phyloP scores from a whole-genome alignment of 306 rosid species.

The Sphenostylis stenocarpa region DNA sequence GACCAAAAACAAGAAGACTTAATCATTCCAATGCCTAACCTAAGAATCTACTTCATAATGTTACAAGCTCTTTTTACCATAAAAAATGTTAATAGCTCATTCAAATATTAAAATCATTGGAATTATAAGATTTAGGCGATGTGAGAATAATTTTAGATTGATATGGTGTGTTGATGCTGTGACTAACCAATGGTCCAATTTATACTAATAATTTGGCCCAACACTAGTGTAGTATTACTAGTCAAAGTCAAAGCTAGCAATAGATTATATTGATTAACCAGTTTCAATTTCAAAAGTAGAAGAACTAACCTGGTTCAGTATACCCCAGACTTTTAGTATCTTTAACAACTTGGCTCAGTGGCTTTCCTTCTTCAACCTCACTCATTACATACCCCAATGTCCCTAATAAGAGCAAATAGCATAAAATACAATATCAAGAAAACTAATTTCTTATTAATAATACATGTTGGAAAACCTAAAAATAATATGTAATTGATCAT shows the following conservation, averaged over 20 bases:
- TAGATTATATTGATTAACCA: background rate
- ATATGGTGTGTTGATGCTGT: background rate
- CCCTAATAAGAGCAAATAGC: slow-evolving; percentile 49
- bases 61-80: background rate
- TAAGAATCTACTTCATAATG: background rate
- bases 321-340: slow-evolving; percentile 88
- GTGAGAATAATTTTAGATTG: background rate
- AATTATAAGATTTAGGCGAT: background rate
- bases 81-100: too few species aligned
- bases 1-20: slow-evolving; percentile 1
- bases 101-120: too few species aligned
- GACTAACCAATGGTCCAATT: background rate
- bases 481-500: background rate
- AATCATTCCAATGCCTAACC: slow-evolving; percentile 6
- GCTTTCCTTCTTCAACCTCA: slow-evolving; percentile 89
- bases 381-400: slow-evolving; percentile 95
- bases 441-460: background rate
- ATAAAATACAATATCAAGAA: slow-evolving; percentile 20
- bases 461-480: background rate
- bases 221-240: background rate
- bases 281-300: slow-evolving; percentile 26
- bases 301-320: slow-evolving; percentile 86
- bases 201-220: background rate
- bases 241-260: background rate
- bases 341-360: slow-evolving; percentile 78